These are phyloP conservation scores for Juglanconis juglandina DNA, from an alignment of 2,329 filamentous ascomycete species.

Conservation along the genomic window DNA sequence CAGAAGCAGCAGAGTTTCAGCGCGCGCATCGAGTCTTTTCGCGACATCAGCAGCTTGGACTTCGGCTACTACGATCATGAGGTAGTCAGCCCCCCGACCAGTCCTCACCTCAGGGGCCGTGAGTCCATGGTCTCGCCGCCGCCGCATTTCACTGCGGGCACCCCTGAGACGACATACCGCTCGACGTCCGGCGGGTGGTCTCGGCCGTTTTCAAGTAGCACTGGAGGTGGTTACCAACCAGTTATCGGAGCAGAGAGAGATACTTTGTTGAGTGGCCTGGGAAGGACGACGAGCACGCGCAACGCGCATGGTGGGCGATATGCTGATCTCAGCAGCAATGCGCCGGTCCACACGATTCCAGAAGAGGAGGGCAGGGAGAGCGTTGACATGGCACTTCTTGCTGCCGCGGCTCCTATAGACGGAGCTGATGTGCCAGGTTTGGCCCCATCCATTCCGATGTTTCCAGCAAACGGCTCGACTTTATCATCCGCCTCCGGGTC, in stretches of 20 bases:
- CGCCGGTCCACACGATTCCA: not conserved
- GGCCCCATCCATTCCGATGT: too few relatives aligned
- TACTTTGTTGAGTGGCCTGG: constrained; percentile 7
- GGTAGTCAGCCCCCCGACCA: constrained; percentile 5
- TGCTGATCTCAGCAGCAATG: not conserved
- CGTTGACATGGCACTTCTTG: constrained; percentile 38
- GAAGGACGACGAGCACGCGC: constrained; percentile 37
- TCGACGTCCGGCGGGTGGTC: not conserved
- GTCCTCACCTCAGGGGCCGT: constrained; percentile 28
- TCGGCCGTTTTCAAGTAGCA: not conserved
- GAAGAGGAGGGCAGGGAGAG: constrained; percentile 24
- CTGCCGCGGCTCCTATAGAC: constrained; percentile 38
- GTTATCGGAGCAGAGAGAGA: not conserved
- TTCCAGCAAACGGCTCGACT: not conserved
- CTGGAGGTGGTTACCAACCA: constrained; percentile 21
- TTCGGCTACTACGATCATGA: constrained; percentile 60
- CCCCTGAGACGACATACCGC: not conserved
- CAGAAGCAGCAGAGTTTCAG: not conserved
- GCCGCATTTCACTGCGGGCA: constrained; percentile 24
- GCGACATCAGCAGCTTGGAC: constrained; percentile 30
- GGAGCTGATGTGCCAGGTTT: not conserved
- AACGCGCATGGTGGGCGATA: constrained; percentile 17
- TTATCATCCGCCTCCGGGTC: not conserved
- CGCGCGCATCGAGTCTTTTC: constrained; percentile 27
- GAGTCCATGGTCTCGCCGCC: constrained; percentile 40